These are phyloP conservation scores for Cytospora leucostoma DNA, from an alignment of 2,329 filamentous ascomycete species.

Conservation along the genomic window DNA sequence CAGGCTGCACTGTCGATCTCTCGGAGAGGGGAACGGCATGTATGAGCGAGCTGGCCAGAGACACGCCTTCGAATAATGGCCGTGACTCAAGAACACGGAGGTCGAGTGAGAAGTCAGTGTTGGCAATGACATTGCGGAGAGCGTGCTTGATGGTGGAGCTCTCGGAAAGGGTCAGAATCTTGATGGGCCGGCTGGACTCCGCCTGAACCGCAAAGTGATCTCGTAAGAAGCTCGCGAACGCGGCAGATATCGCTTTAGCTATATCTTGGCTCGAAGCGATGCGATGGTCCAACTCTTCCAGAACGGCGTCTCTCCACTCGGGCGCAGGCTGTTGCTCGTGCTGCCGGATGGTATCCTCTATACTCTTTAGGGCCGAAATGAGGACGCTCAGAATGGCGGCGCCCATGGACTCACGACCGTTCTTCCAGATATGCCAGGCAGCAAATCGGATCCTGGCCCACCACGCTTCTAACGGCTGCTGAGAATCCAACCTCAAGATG, in stretches of 20 bases:
- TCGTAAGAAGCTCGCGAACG: constrained; percentile 41
- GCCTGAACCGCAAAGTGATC: constrained; percentile 36
- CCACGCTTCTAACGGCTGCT: constrained; percentile 43
- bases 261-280: constrained; percentile 32
- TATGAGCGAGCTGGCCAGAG: constrained; percentile 50
- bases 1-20: constrained; percentile 26
- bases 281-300: constrained; percentile 27
- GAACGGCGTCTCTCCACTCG: constrained; percentile 24
- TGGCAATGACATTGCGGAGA: constrained; percentile 45
- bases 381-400: constrained; percentile 57
- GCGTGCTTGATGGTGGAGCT: constrained; percentile 61
- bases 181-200: constrained; percentile 37
- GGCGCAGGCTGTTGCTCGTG: constrained; percentile 29
- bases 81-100: constrained; percentile 67
- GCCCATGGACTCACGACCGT: constrained; percentile 67
- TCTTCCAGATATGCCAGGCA: constrained; percentile 66
- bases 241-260: constrained; percentile 31
- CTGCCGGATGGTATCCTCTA: constrained; percentile 38
- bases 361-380: constrained; percentile 46
- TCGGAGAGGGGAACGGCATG: constrained; percentile 31
- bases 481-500: constrained; percentile 37
- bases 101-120: constrained; percentile 46
- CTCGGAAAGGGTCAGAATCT: constrained; percentile 61
- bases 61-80: constrained; percentile 65
- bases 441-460: constrained; percentile 58